These are phyloP conservation scores for Ophiostoma tasmaniense DNA, from an alignment of 2,329 filamentous ascomycete genomes.

Conservation along the genomic window DNA sequence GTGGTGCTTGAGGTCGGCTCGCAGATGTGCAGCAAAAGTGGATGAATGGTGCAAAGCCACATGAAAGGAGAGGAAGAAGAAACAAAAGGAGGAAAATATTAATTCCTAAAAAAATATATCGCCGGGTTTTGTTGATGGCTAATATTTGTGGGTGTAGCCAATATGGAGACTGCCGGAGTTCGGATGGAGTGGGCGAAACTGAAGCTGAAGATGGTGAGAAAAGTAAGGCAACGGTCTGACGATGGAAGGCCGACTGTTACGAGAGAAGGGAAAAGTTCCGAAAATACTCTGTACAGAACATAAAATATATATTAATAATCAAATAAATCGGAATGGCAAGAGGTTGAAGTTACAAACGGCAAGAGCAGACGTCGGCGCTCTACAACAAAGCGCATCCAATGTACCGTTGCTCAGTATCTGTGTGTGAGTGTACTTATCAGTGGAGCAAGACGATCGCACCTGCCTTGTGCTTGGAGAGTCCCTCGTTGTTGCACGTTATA, in stretches of 20 bases:
- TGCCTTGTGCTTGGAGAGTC: background rate
- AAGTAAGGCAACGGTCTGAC: background rate
- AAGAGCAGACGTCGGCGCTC: background rate
- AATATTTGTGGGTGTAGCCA: background rate
- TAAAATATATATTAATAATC: background rate
- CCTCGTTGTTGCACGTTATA: background rate
- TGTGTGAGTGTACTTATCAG: background rate
- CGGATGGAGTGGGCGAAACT: background rate
- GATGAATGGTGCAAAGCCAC: background rate
- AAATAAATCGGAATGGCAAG: no score
- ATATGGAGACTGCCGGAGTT: background rate
- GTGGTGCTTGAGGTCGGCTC: conserved; percentile 2
- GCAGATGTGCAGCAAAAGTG: conserved; percentile 3
- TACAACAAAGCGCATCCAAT: background rate
- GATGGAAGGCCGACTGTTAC: background rate
- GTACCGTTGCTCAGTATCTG: background rate
- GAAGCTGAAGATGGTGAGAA: background rate
- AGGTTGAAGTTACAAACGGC: background rate
- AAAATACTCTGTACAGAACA: background rate
- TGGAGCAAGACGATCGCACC: background rate
- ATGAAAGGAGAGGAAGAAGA: background rate
- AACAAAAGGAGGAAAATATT: background rate
- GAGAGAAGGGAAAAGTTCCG: background rate
- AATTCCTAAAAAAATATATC: background rate
- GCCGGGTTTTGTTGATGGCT: background rate